Conservation (phyloP, 345 rosid species). For the Pugionium cornutum region DNA sequence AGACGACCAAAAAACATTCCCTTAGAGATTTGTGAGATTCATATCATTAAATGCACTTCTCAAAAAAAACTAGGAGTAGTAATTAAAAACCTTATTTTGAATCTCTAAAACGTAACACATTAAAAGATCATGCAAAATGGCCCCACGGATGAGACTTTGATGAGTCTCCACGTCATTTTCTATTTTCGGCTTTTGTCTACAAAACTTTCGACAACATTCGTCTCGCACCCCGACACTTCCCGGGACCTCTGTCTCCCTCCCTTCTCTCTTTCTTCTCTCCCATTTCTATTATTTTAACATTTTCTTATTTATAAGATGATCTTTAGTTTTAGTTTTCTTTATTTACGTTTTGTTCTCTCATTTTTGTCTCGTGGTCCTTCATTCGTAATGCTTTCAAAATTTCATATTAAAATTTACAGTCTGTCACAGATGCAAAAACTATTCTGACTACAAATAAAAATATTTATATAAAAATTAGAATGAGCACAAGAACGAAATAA, state of each 20-base stretch:
- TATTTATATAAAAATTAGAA: too few species aligned
- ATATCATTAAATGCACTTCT: slow-evolving; percentile 33
- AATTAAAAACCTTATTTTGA: slow-evolving; percentile 1
- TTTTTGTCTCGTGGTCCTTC: slow-evolving; percentile 35
- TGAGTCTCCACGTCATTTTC: slow-evolving; percentile 55
- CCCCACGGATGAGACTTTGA: slow-evolving; percentile 20
- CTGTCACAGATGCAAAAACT: too few species aligned
- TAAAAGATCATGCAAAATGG: slow-evolving; percentile 37
- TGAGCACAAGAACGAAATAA: too few species aligned
- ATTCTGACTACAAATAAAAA: too few species aligned
- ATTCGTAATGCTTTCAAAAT: slow-evolving; percentile 20
- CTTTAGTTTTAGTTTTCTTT: neutral
- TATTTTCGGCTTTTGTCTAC: slow-evolving; percentile 58
- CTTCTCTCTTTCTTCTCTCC: slow-evolving; percentile 21
- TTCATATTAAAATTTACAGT: neutral
- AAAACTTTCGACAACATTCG: slow-evolving; percentile 56
- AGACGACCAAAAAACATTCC: slow-evolving; percentile 41
- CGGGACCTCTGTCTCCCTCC: slow-evolving; percentile 63
- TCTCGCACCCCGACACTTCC: slow-evolving; percentile 60
- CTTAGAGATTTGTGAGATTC: slow-evolving; percentile 38
- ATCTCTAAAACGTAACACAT: slow-evolving; percentile 33
- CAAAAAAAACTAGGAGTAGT: too few species aligned
- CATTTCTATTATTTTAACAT: slow-evolving; percentile 26
- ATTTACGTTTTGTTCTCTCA: neutral
- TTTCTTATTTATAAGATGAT: slow-evolving; percentile 8